A percentile compares a stretch with the other conserved stretches of the same genome.
phyloP scores from a whole-genome alignment of 257 asterid genomes.

The Parsonsia alboflavescens region DNA sequence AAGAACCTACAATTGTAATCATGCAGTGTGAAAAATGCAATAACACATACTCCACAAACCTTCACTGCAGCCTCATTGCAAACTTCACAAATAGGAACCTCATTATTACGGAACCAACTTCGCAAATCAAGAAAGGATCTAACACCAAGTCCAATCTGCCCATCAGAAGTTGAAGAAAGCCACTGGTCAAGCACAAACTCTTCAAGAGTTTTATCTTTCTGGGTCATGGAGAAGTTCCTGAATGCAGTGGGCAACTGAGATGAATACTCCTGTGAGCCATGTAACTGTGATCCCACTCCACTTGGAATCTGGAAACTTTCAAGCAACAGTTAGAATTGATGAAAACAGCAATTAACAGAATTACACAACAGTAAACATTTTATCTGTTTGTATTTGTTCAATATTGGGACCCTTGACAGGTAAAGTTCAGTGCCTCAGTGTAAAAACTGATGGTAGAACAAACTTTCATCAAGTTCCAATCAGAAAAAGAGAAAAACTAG shows the following conservation, averaged over 20 bases:
- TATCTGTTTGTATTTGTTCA: not conserved
- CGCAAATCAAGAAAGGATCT: constrained; percentile 92
- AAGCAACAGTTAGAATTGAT: not conserved
- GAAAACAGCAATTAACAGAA: not conserved
- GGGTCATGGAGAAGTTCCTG: constrained; percentile 67
- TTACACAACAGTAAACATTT: not conserved
- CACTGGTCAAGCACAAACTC: constrained; percentile 69
- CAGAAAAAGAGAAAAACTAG: not conserved
- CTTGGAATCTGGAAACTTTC: constrained; percentile 37
- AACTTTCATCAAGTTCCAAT: not conserved
- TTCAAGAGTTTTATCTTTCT: constrained; percentile 73
- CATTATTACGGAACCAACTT: constrained; percentile 78
- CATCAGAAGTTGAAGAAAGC: constrained; percentile 62
- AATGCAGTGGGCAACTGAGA: constrained; percentile 65
- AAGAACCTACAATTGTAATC: not conserved
- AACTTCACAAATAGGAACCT: constrained; percentile 75
- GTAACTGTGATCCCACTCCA: constrained; percentile 47
- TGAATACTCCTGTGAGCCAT: constrained; percentile 45
- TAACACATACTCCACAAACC: constrained; percentile 36
- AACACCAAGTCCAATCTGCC: constrained; percentile 70
- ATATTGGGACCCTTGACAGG: not conserved
- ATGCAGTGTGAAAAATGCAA: not conserved
- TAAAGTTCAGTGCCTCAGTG: not conserved
- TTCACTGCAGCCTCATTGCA: constrained; percentile 95
- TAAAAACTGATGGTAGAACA: not conserved